These are phyloP conservation scores for Penicillium cosmopolitanum DNA, from an alignment of 495 filamentous ascomycete genomes.

Conservation along the genomic window DNA sequence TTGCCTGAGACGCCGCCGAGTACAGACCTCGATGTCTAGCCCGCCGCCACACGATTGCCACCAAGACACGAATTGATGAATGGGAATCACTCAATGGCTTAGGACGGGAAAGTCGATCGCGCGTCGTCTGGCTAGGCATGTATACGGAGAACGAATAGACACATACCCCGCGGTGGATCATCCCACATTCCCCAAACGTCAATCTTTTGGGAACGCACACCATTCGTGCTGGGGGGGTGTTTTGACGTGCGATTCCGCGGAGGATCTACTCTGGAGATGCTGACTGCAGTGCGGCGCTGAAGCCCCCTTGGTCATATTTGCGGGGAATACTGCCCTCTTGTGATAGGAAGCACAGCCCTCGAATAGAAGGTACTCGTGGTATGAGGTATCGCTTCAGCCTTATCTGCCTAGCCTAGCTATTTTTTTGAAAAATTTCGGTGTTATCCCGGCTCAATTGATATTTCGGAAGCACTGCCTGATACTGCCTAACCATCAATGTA, in stretches of 20 bases:
- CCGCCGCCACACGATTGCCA: conserved; percentile 9
- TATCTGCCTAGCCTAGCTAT: conserved; percentile 10
- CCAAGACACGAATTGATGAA: conserved; percentile 1
- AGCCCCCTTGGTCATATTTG: conserved; percentile 15
- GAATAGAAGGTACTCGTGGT: conserved; percentile 3
- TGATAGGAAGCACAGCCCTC: conserved; percentile 5
- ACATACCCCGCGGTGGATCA: conserved; percentile 15
- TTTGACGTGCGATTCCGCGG: conserved; percentile 1
- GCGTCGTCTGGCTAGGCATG: neutral
- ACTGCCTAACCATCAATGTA: too few species aligned
- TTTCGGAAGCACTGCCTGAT: neutral
- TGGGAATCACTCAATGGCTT: conserved; percentile 3
- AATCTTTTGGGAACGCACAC: conserved; percentile 1
- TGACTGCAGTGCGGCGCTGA: conserved; percentile 18
- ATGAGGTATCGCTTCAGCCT: neutral
- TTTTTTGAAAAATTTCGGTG: neutral
- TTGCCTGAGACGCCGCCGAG: neutral
- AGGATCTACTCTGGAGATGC: conserved; percentile 11
- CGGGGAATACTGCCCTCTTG: conserved; percentile 8
- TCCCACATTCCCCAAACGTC: neutral
- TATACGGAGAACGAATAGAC: neutral
- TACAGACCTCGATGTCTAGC: conserved; percentile 4
- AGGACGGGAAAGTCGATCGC: neutral
- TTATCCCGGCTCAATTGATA: neutral
- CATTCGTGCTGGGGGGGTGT: neutral